Base-by-base conservation (phyloP, 2,329 filamentous ascomycete species). In the Emmonsiellopsis sp. region DNA sequence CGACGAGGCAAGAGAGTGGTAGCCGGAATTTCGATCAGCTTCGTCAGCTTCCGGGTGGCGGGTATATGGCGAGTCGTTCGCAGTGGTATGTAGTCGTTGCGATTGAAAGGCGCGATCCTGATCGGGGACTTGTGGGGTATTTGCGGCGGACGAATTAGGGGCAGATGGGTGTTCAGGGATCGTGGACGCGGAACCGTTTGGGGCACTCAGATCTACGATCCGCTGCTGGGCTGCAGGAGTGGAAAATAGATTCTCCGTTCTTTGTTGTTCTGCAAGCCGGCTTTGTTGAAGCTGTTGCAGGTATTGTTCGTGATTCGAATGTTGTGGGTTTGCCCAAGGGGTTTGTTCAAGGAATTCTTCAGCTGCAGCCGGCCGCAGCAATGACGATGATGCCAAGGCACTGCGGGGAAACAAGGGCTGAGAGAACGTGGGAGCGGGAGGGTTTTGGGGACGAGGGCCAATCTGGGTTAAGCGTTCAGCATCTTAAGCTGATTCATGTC, bases 251-350 rank as follows among this genome's bases (percentile, higher is more conserved):
- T 65, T 64, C 13, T 66, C 61, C 26, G 61, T 47, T 5, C 68
- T 65, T 5, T 67, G 63, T 34, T 66, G 60, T 53, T 70, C 71
- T 26, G 67, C 67, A 7, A 65, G 56, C 51, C 61, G 63, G 30
- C 55, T 59, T 46, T 65, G 67, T 3, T 65, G 63, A 41, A 70
- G 62, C 48, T 61, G 64, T 55, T 65, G 70, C 41, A 73, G 70
- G 42, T 72, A 68, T 51, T 73, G 67, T 57, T 81, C 79, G 65
- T 89, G 84, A 8, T 83, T 79, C 6, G 86, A 84, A 65, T 89
- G 85, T 60, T 92, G 88, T 15, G 90, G 89, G 65, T 95, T 95
- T 37, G 90, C 89, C 91, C 91, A 96, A 1, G 90, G 86, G 5
- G 88, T 95, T 61, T 92, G 85, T 64, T 94, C 88, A 53, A 95